Conservation (phyloP, 768 basidiomycete genomes). For the Leccinum arenicola region DNA sequence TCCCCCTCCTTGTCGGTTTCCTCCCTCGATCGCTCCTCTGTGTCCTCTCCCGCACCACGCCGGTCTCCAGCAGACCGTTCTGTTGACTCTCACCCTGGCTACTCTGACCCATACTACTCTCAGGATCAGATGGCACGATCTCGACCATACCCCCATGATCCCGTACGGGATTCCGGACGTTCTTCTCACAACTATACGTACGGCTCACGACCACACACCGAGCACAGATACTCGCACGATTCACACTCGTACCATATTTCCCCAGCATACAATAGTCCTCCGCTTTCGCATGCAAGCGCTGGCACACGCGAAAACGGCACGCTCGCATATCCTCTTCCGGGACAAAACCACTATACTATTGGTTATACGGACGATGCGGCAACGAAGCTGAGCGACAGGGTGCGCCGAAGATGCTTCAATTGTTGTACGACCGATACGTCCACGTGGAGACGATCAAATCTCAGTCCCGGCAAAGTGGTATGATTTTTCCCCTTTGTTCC, state of each 20-base stretch:
- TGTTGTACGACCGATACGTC: slow-evolving; percentile 84
- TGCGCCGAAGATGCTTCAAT: slow-evolving; percentile 77
- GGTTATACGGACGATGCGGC: slow-evolving; percentile 75
- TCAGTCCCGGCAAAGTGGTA: slow-evolving; percentile 78
- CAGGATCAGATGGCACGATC: slow-evolving; percentile 35
- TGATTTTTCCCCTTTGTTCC: slow-evolving; percentile 15
- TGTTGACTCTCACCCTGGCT: slow-evolving; percentile 27
- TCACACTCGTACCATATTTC: slow-evolving; percentile 31
- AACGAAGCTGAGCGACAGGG: slow-evolving; percentile 75
- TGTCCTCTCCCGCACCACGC: slow-evolving; percentile 56
- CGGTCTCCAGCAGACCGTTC: slow-evolving; percentile 36
- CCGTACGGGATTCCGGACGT: slow-evolving; percentile 30
- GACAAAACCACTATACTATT: slow-evolving; percentile 37
- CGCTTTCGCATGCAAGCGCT: slow-evolving; percentile 23
- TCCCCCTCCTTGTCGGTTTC: slow-evolving; percentile 62
- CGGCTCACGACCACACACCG: slow-evolving; percentile 23
- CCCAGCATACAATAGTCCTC: slow-evolving; percentile 25
- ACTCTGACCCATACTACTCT: slow-evolving; percentile 39
- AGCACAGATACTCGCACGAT: slow-evolving; percentile 34
- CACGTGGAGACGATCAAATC: slow-evolving; percentile 75
- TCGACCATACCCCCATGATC: slow-evolving; percentile 33
- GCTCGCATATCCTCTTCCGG: slow-evolving; percentile 37
- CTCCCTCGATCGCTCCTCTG: slow-evolving; percentile 57
- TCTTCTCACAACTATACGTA: slow-evolving; percentile 37
- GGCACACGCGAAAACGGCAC: slow-evolving; percentile 26